Evolutionary conservation across 164 flowering plant genomes (phyloP), one percentile per base, ranked within the genome.

Genomic region (Nelumbo lutea): DNA sequence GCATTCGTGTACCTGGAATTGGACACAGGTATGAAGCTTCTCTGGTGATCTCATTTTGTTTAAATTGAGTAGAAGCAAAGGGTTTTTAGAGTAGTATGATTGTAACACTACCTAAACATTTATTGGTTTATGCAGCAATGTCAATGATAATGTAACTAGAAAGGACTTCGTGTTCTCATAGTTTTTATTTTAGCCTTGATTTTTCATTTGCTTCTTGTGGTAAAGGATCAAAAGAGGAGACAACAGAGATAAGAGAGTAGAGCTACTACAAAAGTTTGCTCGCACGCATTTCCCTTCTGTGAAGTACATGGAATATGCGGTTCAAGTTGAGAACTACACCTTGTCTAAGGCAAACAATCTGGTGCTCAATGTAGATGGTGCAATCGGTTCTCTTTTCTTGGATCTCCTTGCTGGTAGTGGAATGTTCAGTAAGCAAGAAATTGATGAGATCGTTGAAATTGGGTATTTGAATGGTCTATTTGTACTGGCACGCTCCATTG

Each of bases 261-360:
- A 95, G 75, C 85, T 95, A 59, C 88, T 95, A n/a, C 98, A 95
- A 61, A 59, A 6, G 48, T 95, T 86, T 72, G 98, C 89, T 10
- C 90, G 88, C 55, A 82, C 98, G 0, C 76, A 90, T 76, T 95
- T 95, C 77, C 98, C 99, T 40, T 86, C 99, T 4, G 97, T 90
- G 65, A 93, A 93, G 77, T 92, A 95, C 88, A 92, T 95, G 98
- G 98, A 95, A 66, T 95, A 89, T 72, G 99, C 98, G 2, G 98
- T 92, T 66, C 80, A 92, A 83, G 99, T 92, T n/a, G 99, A 95
- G 73, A 87, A 90, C 57, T 95, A 90, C 82, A 95, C 99, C 0
- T 88, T 95, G 43, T 83, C 99, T 5, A 95, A 95, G 85, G 84
- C 99, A 58, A 92, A 90, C 72, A 95, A 92, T 84, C 78, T 95